Base-by-base conservation (phyloP, 495 filamentous ascomycete species). In the Wilcoxina mikolae region DNA sequence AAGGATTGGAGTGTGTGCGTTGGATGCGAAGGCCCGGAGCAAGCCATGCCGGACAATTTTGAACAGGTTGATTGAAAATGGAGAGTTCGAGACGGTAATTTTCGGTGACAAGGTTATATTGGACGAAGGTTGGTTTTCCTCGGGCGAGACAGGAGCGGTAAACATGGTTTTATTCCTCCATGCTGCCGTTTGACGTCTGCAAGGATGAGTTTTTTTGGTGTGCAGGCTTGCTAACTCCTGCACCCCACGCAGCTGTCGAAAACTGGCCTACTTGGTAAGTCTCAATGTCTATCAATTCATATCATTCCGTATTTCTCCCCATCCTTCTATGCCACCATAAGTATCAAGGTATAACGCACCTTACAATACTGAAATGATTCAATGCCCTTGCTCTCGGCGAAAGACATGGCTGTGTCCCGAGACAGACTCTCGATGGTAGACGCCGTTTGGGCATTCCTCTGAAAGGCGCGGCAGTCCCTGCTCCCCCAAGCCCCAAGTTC, bases 71-170 rank as follows among this genome's bases (percentile, higher is more conserved):
- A 87, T 95, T 53, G 76, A 84, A 23, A 87, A 88, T 51, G 82
- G 86, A 53, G 89, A 95, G 56, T 95, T 96, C 59, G 89, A 99
- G 62, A 87, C 94, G 23, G 80, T 90, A 29, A 87, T 99, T 3
- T 99, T 99, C 70, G 91, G 91, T 31, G 91, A 99, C 68, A 99
- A 99, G 65, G 86, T 94, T 47, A 96, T 99, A 58, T 72, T 96
- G 43, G 91, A 99, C 58, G 91, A 98, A 74, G 79, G 78, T 70
- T 71, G 78, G 65, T 75, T 26, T 23, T 44, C 45, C 12, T 45
- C 39, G 7, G 22, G 27, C 15, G 24, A 26, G 45, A 15, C 26
- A 18, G 24, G 51, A 24, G 25, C 22, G 35, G 20, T 18, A 31
- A 26, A 9, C 39, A 38, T 50, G 52, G 27, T 41, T 31, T 53